Base-by-base conservation (phyloP, 1,139 yeast genomes). In the Scheffersomyces illinoinensis region DNA sequence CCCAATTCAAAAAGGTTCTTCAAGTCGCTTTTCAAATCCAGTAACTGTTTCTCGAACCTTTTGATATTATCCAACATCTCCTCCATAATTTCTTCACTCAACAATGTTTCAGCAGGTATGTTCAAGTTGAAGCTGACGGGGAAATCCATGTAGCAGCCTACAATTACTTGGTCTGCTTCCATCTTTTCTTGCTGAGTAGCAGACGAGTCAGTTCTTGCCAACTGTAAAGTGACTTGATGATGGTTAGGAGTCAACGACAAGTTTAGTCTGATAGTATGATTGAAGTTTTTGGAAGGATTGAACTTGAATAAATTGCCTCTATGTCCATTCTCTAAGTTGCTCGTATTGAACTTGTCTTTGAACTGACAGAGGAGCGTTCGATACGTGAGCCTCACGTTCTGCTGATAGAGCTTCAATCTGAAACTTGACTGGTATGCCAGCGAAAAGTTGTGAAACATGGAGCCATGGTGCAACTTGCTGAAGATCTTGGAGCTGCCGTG, bases 61-160 rank as follows among this genome's bases (percentile, higher is more conserved):
- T 72, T 66, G 50, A 81, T 74, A 58, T 72, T 74, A 52, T 64
- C 67, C 53, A 79, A 71, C 67, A 84, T 74, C 57, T 80, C 80
- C 47, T 71, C 71, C 64, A 84, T 65, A 10, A 82, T 74, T 48
- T 83, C 85, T 52, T 80, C 82, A 62, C 81, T 81, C 57, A 86
- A 76, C 54, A 85, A 74, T 6, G 86, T 77, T 61, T 81, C 77
- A n/a, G 77, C 68, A n/a, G 88, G 88, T 54, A 85, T 73, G 24
- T 74, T 68, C 50, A 76, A 71, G 52, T 72, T 65, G 51, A 75
- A 74, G 59, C 78, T 81, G 33, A 84, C 62, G 21, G 76, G 74
- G 67, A 86, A 86, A 62, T 86, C 90, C 53, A 86, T 83, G 67
- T 76, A 81, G 55, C 86, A 79, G 1, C 89, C 88, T 19, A 19